phyloP scores from a whole-genome alignment of 495 filamentous ascomycete species.

The Baudoinia panamericana region DNA sequence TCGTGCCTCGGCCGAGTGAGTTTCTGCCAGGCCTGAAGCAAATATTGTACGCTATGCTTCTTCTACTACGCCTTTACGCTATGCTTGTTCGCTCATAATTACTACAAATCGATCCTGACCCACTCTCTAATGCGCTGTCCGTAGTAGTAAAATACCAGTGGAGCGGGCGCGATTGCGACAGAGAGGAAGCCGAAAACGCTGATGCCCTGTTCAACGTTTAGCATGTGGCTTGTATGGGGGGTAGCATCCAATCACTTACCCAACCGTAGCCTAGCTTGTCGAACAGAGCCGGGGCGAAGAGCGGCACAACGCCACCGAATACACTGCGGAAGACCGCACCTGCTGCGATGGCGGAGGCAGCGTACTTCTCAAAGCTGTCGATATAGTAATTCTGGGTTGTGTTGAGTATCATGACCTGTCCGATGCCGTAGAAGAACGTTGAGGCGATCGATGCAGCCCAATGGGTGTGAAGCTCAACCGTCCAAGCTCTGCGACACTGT shows the following conservation, averaged over 20 bases:
- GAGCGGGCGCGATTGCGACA: conserved; percentile 24
- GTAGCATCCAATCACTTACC: too few relatives aligned
- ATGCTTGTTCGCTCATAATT: background rate
- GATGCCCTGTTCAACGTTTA: too few relatives aligned
- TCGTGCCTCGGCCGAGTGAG: too few relatives aligned
- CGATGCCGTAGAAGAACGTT: conserved; percentile 35
- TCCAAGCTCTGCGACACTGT: conserved; percentile 24
- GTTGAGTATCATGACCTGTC: conserved; percentile 48
- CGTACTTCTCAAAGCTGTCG: conserved; percentile 26
- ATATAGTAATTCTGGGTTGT: conserved; percentile 27
- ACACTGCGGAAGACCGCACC: conserved; percentile 26
- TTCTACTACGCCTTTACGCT: too few relatives aligned
- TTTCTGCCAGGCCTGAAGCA: too few relatives aligned
- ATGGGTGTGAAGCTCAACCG: conserved; percentile 18
- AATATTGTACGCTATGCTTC: too few relatives aligned
- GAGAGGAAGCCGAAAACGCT: conserved; percentile 23
- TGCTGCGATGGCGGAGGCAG: conserved; percentile 30
- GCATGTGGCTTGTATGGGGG: too few relatives aligned
- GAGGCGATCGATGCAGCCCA: conserved; percentile 22
- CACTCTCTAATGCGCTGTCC: conserved; percentile 16
- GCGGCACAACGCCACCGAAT: conserved; percentile 25
- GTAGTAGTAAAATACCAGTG: conserved; percentile 23
- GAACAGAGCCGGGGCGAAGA: conserved; percentile 28
- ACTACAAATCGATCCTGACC: conserved; percentile 17
- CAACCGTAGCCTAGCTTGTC: conserved; percentile 27